These are phyloP conservation scores for Plasmodium reichenowi DNA, from an alignment of 169 alveolate genomes.

Conservation along the genomic window DNA sequence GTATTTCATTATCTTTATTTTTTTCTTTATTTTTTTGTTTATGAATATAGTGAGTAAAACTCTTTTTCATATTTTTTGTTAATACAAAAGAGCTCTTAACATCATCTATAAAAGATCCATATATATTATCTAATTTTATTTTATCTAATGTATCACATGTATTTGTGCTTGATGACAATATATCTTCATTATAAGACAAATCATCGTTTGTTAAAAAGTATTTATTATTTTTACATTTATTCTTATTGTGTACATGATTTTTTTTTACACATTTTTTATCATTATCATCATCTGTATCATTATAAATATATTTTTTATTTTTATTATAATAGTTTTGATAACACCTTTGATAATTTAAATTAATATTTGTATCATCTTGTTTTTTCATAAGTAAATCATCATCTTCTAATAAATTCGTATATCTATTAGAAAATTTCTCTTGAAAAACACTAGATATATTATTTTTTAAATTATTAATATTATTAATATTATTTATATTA, in stretches of 20 bases:
- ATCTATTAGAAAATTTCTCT: too few relatives aligned
- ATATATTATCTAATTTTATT: constrained; percentile 18
- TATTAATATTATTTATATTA: too few relatives aligned
- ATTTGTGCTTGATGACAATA: not conserved
- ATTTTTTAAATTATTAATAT: too few relatives aligned
- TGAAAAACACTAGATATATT: too few relatives aligned
- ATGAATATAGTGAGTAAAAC: constrained; percentile 26
- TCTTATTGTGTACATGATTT: not conserved
- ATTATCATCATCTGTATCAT: not conserved
- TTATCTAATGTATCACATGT: not conserved
- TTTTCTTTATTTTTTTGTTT: constrained; percentile 25
- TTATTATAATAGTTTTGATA: not conserved
- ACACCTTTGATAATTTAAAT: too few relatives aligned
- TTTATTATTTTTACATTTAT: not conserved
- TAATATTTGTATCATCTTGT: too few relatives aligned
- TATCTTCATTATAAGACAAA: too few relatives aligned
- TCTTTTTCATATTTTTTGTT: constrained; percentile 46
- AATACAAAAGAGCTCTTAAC: constrained; percentile 23
- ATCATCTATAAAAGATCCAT: constrained; percentile 41
- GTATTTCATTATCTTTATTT: not conserved
- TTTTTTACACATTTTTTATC: not conserved
- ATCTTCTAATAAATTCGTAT: too few relatives aligned
- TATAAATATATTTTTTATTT: not conserved
- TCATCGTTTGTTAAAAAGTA: too few relatives aligned
- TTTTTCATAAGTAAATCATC: too few relatives aligned